Evolutionary conservation across 2,329 filamentous ascomycete genomes (phyloP), one percentile per base, ranked within the genome.

Genomic region (Pseudocercospora eumusae): DNA sequence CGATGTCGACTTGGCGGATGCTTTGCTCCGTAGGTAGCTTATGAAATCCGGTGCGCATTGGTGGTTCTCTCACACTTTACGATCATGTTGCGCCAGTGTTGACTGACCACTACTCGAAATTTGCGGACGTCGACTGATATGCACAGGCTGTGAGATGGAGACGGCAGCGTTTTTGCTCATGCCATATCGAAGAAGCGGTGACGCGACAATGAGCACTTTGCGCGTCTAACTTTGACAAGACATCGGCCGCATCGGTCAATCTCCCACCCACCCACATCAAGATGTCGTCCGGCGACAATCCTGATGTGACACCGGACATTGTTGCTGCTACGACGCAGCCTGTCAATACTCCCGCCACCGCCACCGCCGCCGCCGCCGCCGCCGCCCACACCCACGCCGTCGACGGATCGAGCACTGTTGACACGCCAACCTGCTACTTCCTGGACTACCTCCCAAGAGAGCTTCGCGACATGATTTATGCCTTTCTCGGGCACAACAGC

Each of bases 1-100:
- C 58, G 60, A 64, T 62, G 62, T 63, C 64, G 52, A 61, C 62
- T 56, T 66, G 59, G 64, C 61, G 64, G 56, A 59, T 45, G 63
- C 60, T 62, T 60, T 61, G 52, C 56, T 64, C 61, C 49, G 60
- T 66, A 67, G 61, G 61, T 54, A 54, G 52, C 52, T 33, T 54
- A 54, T 40, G 52, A 40, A 33, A 40, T 54, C n/a, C 28, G 52
- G 52, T 54, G 31, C 28, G 52, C 47, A 54, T 40, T 40, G 27
- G 27, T 40, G 13, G 21, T 52, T 23, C 49, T 31, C 11, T 50
- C n/a, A n/a, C 47, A 4, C 2, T 15, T 25, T 4, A 47, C 44
- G 33, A 15, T 36, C 15, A 36, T n/a, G 4, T 36, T 36, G 13
- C 13, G 33, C 33, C 1, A n/a, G 6, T 36, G 33, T n/a, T n/a